Evolutionary conservation across 2,329 filamentous ascomycete genomes (phyloP).

Genomic region (Colletotrichum costaricense): DNA sequence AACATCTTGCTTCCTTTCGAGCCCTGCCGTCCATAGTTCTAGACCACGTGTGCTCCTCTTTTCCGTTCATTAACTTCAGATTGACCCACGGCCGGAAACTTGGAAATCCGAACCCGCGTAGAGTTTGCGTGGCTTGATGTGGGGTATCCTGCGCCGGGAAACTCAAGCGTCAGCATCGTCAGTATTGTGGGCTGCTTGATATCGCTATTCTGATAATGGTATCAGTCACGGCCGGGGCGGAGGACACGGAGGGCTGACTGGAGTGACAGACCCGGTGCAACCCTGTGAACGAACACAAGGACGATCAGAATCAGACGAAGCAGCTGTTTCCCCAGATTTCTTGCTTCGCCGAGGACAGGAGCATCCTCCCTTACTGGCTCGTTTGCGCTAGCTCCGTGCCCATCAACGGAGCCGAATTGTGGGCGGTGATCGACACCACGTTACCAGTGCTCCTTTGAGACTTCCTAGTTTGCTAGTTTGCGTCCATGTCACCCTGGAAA

Average conservation of each 20-base stretch:
- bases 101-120: background rate
- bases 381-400: background rate
- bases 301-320: conserved; percentile 28
- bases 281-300: background rate
- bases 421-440: conserved; percentile 14
- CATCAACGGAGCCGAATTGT: conserved; percentile 14
- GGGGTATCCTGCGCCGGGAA: background rate
- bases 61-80: background rate
- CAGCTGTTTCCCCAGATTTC: conserved; percentile 23
- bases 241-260: background rate
- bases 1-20: background rate
- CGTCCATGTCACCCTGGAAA: background rate
- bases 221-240: background rate
- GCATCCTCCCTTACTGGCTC: conserved; percentile 15
- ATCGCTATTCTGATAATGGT: background rate
- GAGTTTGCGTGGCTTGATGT: background rate
- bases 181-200: background rate
- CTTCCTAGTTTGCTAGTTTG: background rate
- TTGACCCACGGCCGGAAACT: background rate
- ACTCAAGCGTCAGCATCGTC: background rate
- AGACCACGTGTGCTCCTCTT: background rate
- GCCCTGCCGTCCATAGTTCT: background rate
- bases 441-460: background rate
- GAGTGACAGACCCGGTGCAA: background rate
- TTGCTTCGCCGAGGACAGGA: background rate